phyloP scores from a whole-genome alignment of 805 yeast species.

The Clavispora carvajalis region DNA sequence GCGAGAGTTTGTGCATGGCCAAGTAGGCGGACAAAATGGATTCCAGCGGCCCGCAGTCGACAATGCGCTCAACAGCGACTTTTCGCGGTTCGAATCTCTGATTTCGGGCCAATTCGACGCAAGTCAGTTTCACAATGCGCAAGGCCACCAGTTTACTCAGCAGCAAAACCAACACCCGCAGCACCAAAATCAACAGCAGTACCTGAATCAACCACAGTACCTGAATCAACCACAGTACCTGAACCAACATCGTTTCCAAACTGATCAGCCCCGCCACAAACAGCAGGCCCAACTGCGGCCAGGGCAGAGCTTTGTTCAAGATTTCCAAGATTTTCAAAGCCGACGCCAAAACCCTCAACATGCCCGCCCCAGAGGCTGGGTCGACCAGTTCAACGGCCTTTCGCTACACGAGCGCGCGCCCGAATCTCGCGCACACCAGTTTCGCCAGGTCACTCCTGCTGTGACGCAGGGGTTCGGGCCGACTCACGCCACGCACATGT shows the following conservation, averaged over 20 bases:
- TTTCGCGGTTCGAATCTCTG: constrained; percentile 9
- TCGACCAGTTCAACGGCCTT: constrained; percentile 4
- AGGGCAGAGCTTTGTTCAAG: neutral
- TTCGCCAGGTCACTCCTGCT: neutral
- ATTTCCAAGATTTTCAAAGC: neutral
- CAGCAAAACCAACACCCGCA: too few species aligned
- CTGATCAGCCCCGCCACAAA: neutral
- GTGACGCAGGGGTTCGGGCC: neutral
- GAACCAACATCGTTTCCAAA: neutral
- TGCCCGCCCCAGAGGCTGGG: constrained; percentile 5
- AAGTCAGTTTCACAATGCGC: neutral
- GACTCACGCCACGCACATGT: constrained; percentile 5
- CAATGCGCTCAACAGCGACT: neutral
- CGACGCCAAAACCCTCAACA: constrained; percentile 6
- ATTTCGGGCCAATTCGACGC: constrained; percentile 15
- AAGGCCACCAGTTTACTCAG: too few species aligned
- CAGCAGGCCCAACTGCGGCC: neutral
- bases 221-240: too few species aligned
- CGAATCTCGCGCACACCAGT: constrained; percentile 14
- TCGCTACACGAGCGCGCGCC: constrained; percentile 17
- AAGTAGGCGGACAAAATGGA: constrained; percentile 5
- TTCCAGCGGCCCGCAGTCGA: constrained; percentile 11
- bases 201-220: neutral
- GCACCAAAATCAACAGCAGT: too few species aligned
- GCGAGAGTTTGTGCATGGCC: constrained; percentile 20